These are phyloP conservation scores for Panicum virgatum DNA, from an alignment of 202 grass and related monocot genomes.

Conservation along the genomic window DNA sequence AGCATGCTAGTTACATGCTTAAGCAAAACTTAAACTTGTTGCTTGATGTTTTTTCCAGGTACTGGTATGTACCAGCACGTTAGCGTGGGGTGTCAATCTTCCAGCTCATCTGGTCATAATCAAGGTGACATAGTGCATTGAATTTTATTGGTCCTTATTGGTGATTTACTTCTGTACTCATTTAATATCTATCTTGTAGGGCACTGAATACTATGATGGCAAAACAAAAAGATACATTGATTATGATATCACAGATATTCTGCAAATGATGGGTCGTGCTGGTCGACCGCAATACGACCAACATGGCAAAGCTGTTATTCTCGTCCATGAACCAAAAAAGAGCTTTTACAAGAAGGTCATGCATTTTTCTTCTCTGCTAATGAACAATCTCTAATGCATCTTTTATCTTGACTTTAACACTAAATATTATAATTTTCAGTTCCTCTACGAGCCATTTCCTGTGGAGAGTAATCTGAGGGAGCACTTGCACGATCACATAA, in stretches of 20 bases:
- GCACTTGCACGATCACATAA: slow-evolving; percentile 94
- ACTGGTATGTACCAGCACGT: slow-evolving; percentile 94
- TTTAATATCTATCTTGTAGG: slow-evolving; percentile 51
- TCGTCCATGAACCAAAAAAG: slow-evolving; percentile 99
- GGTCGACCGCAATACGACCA: slow-evolving; percentile 95
- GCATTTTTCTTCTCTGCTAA: slow-evolving; percentile 34
- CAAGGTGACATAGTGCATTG: slow-evolving; percentile 61
- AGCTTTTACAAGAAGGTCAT: slow-evolving; percentile 98
- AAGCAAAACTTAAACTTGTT: slow-evolving; percentile 23
- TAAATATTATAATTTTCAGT: slow-evolving; percentile 60
- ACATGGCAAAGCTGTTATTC: slow-evolving; percentile 99
- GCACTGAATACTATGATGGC: slow-evolving; percentile 93
- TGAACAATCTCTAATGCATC: slow-evolving; percentile 9
- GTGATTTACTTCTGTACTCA: slow-evolving; percentile 14
- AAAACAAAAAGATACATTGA: slow-evolving; percentile 98
- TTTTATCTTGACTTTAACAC: slow-evolving; percentile 45
- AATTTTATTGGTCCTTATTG: slow-evolving; percentile 31
- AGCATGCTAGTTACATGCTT: slow-evolving; percentile 28
- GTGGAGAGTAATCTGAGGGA: slow-evolving; percentile 98
- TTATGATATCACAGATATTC: slow-evolving; percentile 96
- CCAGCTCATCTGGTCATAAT: slow-evolving; percentile 96
- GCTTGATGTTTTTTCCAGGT: slow-evolving; percentile 53
- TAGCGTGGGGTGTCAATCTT: slow-evolving; percentile 99
- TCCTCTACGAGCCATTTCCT: slow-evolving; percentile 95
- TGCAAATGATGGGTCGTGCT: slow-evolving; percentile 99